Conservation (phyloP, 2,329 filamentous ascomycete genomes). For the Neofusicoccum parvum region DNA sequence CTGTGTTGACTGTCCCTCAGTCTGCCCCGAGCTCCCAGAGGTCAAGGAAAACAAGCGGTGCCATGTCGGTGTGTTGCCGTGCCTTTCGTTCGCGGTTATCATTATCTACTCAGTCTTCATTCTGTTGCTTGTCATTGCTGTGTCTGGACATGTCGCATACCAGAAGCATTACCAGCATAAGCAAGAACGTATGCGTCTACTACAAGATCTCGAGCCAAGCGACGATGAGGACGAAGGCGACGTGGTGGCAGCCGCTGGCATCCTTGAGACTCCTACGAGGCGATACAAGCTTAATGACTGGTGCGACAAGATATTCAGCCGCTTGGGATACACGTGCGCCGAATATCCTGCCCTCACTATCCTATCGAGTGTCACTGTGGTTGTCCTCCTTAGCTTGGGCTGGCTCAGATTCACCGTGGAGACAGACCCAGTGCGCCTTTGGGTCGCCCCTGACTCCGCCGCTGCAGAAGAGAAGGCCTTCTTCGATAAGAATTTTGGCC, state of each 20-base stretch:
- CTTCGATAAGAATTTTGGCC: conserved; percentile 90
- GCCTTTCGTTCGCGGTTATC: conserved; percentile 89
- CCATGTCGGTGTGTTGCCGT: conserved; percentile 84
- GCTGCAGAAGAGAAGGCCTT: conserved; percentile 92
- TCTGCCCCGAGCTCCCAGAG: conserved; percentile 80
- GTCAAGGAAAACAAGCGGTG: conserved; percentile 73
- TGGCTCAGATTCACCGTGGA: conserved; percentile 91
- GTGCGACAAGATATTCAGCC: conserved; percentile 78
- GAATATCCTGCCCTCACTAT: conserved; percentile 86
- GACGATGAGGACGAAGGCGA: conserved; percentile 96
- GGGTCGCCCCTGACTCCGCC: conserved; percentile 92
- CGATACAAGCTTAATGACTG: conserved; percentile 83
- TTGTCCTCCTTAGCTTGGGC: conserved; percentile 78
- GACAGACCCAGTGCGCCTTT: conserved; percentile 84
- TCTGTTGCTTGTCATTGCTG: conserved; percentile 63
- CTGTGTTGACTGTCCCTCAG: conserved; percentile 86
- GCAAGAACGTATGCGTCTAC: conserved; percentile 78
- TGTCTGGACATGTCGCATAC: conserved; percentile 76
- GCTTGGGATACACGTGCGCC: conserved; percentile 78
- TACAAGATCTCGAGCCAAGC: conserved; percentile 80
- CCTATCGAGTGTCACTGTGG: conserved; percentile 69
- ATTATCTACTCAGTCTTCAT: conserved; percentile 80
- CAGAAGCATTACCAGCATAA: conserved; percentile 72
- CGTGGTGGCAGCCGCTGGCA: conserved; percentile 72
- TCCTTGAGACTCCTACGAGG: conserved; percentile 76